Percentiles rank a stretch among this genome's conserved stretches.
phyloP scores from a whole-genome alignment of 2,329 filamentous ascomycete genomes.

The Aplosporella prunicola region DNA sequence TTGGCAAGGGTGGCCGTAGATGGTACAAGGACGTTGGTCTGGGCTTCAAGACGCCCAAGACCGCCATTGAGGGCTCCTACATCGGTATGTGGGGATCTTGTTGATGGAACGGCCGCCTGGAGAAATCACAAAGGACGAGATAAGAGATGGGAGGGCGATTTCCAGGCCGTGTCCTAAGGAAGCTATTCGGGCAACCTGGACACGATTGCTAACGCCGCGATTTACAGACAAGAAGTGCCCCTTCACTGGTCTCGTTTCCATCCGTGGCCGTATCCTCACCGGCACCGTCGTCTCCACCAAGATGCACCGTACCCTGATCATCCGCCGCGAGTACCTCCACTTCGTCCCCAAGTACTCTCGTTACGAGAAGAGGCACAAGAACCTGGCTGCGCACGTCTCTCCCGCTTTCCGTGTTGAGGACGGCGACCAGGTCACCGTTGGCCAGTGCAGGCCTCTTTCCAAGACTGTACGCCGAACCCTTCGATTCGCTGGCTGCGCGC shows the following conservation, averaged over 20 bases:
- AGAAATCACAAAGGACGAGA: no score
- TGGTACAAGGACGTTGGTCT: constrained; percentile 99
- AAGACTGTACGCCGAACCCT: constrained; percentile 71
- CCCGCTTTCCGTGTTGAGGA: constrained; percentile 99
- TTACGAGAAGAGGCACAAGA: constrained; percentile 99
- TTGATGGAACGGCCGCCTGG: not conserved
- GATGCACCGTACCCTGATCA: constrained; percentile 99
- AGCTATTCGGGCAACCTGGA: no score
- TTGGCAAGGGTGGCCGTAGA: constrained; percentile 88
- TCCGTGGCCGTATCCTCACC: constrained; percentile 99
- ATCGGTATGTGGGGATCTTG: constrained; percentile 65
- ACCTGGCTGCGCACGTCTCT: constrained; percentile 96
- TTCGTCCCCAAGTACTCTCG: constrained; percentile 99
- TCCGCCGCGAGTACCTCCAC: constrained; percentile 99
- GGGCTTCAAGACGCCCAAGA: constrained; percentile 98
- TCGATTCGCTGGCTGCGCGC: not conserved
- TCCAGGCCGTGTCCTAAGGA: no score
- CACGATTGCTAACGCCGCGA: constrained; percentile 5
- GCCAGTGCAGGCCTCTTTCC: constrained; percentile 97
- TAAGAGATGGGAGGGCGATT: no score
- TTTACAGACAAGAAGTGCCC: constrained; percentile 98
- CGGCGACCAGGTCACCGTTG: constrained; percentile 98
- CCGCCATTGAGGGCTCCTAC: constrained; percentile 96
- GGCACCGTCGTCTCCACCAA: constrained; percentile 99
- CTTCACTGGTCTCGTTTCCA: constrained; percentile 97